Conservation (phyloP, 352 stramenopile species). For the Phytophthora niederhauseri region DNA sequence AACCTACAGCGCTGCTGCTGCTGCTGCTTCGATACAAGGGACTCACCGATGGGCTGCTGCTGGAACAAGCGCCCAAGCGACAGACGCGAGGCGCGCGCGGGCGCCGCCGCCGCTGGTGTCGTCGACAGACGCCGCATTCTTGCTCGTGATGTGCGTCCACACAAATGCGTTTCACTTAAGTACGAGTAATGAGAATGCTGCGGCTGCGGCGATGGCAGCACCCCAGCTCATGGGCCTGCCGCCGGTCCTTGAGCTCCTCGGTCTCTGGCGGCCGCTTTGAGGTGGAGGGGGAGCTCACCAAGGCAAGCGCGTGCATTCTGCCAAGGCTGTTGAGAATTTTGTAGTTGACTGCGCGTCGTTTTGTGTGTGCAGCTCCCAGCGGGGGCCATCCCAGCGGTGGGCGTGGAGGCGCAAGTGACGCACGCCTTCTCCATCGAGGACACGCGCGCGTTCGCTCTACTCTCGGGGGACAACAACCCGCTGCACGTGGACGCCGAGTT, state of each 20-base stretch:
- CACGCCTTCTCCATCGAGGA: slow-evolving; percentile 70
- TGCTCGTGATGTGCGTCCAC: slow-evolving; percentile 20
- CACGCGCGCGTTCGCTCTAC: slow-evolving; percentile 59
- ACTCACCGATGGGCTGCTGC: slow-evolving; percentile 43
- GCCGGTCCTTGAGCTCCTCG: slow-evolving; percentile 23
- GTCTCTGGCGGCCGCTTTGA: slow-evolving; percentile 17
- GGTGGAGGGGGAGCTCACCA: slow-evolving; percentile 44
- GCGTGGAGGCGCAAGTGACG: slow-evolving; percentile 60
- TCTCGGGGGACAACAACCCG: slow-evolving; percentile 80
- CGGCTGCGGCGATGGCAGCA: neutral
- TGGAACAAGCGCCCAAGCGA: slow-evolving; percentile 43
- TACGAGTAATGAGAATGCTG: slow-evolving; percentile 17
- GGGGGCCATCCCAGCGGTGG: slow-evolving; percentile 53
- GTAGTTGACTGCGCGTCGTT: neutral
- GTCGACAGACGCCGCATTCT: slow-evolving; percentile 45
- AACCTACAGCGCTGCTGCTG: neutral
- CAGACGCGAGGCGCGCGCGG: slow-evolving; percentile 31
- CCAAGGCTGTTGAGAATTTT: neutral
- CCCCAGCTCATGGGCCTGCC: neutral
- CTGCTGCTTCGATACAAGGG: neutral
- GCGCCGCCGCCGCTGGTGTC: slow-evolving; percentile 9
- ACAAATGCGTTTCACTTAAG: slow-evolving; percentile 23
- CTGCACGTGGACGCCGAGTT: slow-evolving; percentile 71
- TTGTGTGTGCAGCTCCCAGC: slow-evolving; percentile 43
- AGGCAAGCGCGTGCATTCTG: slow-evolving; percentile 20